Percentiles rank a stretch among this genome's conserved stretches.
phyloP scores from a whole-genome alignment of 768 basidiomycete species.

The Tricholoma hemisulphureum region DNA sequence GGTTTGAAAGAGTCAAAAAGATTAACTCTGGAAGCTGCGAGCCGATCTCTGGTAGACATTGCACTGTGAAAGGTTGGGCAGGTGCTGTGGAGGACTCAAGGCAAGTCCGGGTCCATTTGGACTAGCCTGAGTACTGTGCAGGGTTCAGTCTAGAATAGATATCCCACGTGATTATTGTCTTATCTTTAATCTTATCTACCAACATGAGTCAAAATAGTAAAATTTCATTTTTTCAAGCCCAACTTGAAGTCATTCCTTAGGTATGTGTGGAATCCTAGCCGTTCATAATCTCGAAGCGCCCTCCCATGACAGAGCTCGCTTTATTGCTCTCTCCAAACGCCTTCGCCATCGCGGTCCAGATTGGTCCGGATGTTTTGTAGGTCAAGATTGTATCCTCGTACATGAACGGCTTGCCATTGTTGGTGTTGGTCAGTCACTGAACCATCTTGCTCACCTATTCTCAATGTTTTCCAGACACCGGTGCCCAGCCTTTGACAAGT shows the following conservation, averaged over 20 bases:
- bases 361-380: constrained; percentile 96
- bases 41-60: constrained; percentile 37
- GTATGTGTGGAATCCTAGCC: constrained; percentile 93
- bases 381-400: constrained; percentile 76
- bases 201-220: constrained; percentile 12
- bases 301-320: constrained; percentile 61
- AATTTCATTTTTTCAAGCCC: constrained; percentile 4
- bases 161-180: constrained; percentile 12
- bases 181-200: constrained; percentile 9
- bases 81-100: not conserved
- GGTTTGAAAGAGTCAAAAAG: not conserved
- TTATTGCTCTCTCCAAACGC: constrained; percentile 84
- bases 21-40: constrained; percentile 38
- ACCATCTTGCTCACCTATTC: constrained; percentile 4
- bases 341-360: constrained; percentile 95
- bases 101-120: not conserved
- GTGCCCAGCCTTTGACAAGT: constrained; percentile 91
- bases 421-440: constrained; percentile 75
- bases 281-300: constrained; percentile 80
- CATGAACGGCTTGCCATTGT: constrained; percentile 98
- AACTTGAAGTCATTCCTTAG: not conserved
- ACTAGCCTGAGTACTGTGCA: not conserved
- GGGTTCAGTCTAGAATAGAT: constrained; percentile 1
- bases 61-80: not conserved
- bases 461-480: constrained; percentile 63